Percentiles rank a stretch among this genome's conserved stretches.
Conservation (phyloP, 345 rosid genomes). For the Lagerstroemia speciosa region DNA sequence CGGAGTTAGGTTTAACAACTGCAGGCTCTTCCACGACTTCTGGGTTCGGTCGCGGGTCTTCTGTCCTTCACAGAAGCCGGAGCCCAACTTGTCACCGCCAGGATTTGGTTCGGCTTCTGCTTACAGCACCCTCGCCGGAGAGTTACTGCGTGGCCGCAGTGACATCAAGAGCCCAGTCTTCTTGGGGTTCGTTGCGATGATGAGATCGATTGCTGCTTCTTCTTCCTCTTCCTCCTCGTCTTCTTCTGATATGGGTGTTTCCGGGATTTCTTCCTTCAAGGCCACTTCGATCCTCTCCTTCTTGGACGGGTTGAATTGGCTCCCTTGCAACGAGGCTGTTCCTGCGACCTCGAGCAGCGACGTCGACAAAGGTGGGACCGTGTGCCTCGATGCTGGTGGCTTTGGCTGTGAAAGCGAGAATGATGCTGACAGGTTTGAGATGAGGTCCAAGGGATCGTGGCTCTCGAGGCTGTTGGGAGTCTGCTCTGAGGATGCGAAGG, state of each 20-base stretch:
- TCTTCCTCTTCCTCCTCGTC: conserved; percentile 19
- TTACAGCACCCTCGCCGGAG: conserved; percentile 41
- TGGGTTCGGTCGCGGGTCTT: conserved; percentile 46
- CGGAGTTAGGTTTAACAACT: conserved; percentile 38
- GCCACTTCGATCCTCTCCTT: conserved; percentile 58
- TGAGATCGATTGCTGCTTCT: conserved; percentile 40
- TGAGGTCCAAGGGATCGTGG: conserved; percentile 35
- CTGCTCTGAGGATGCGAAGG: conserved; percentile 87
- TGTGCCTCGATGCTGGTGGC: conserved; percentile 10
- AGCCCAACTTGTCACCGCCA: conserved; percentile 21
- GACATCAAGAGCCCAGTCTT: conserved; percentile 34
- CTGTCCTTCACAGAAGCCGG: conserved; percentile 30
- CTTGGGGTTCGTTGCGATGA: conserved; percentile 42
- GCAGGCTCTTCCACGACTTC: conserved; percentile 44
- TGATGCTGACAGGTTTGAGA: conserved; percentile 12
- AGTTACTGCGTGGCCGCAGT: conserved; percentile 30
- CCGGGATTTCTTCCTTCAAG: conserved; percentile 56
- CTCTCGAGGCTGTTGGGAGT: conserved; percentile 38
- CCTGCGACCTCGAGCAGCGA: conserved; percentile 20
- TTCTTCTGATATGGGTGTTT: conserved; percentile 17
- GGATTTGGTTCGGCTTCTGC: conserved; percentile 18
- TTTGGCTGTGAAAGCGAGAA: conserved; percentile 19
- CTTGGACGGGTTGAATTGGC: conserved; percentile 69
- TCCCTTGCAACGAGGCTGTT: conserved; percentile 46
- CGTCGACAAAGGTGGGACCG: conserved; percentile 44